These are phyloP conservation scores for Ceratocystis variospora DNA, from an alignment of 2,329 filamentous ascomycete species.

Conservation along the genomic window DNA sequence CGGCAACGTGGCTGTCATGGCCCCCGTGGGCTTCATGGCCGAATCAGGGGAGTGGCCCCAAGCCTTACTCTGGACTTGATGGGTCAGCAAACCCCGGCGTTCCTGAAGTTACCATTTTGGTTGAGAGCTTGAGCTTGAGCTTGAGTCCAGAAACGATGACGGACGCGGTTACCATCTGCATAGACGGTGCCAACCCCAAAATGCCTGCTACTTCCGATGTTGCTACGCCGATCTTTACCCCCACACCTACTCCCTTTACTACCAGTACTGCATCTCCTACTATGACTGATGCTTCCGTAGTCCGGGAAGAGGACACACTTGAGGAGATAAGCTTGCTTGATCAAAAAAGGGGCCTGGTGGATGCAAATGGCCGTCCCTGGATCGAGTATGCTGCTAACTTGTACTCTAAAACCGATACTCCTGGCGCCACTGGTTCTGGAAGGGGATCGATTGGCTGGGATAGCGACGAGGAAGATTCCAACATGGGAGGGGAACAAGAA, in stretches of 20 bases:
- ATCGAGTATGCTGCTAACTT: background rate
- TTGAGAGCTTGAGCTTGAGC: background rate
- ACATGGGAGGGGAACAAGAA: background rate
- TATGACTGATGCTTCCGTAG: background rate
- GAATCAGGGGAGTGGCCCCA: background rate
- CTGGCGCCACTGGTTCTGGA: background rate
- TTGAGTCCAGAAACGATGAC: background rate
- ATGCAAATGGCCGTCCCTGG: background rate
- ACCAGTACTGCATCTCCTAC: background rate
- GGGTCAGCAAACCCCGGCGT: background rate
- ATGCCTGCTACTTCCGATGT: background rate
- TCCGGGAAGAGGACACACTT: no score
- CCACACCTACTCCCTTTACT: background rate
- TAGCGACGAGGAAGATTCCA: background rate
- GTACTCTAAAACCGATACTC: background rate
- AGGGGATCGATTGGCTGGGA: background rate
- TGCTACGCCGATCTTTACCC: background rate
- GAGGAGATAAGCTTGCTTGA: background rate
- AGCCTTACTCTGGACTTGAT: background rate
- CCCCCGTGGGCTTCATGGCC: background rate
- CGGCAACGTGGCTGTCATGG: background rate
- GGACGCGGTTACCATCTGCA: background rate
- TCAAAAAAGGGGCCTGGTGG: background rate
- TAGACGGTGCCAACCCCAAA: background rate
- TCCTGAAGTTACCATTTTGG: background rate